Base-by-base conservation (phyloP, 257 asterid genomes). In the Lantana camara region DNA sequence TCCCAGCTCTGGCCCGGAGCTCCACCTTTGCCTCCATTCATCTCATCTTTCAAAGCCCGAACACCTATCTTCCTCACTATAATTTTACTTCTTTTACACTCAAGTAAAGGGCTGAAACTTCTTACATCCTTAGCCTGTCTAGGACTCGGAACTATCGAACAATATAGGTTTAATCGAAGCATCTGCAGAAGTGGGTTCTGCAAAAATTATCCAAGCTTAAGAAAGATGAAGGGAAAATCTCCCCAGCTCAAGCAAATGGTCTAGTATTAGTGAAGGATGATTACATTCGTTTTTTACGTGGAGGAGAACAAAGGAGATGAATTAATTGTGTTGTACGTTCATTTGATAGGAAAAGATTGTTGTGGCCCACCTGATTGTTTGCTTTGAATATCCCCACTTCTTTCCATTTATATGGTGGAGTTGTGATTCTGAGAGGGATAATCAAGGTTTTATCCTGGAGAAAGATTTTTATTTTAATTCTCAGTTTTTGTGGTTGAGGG, bases 1-100 rank as follows among this genome's bases (percentile, higher is more conserved):
- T 85, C 91, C 97, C 97, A 90, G 56, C 86, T 81, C 72, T 71
- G 86, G 32, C 94, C 95, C 23, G 86, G 87, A 50, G 82, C 72
- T 46, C 87, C 82, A 4, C 79, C 74, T 40, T 22, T 59, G 57
- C 80, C 89, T 56, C 91, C 89, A 15, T 74, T 57, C 73, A 72
- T 77, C 77, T 80, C 96, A 75, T 81, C 95, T 79, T 82, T 88
- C 75, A 91, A 63, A n/a, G 96, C 90, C 67, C 70, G 75, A 32
- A 78, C 77, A 23, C 19, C 64, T 46, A 79, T 57, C 66, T 82
- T 74, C 49, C 67, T 74, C 13, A 67, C 55, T 9, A 73, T 27
- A 37, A 54, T 49, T 19, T 41, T 52, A 30, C 63, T 45, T 66
- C 72, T 75, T 53, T 56, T 66, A n/a, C 49, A 34, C 21, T 54